Base-by-base conservation (phyloP, 2,329 filamentous ascomycete genomes). In the Fonsecaea pugnacius region DNA sequence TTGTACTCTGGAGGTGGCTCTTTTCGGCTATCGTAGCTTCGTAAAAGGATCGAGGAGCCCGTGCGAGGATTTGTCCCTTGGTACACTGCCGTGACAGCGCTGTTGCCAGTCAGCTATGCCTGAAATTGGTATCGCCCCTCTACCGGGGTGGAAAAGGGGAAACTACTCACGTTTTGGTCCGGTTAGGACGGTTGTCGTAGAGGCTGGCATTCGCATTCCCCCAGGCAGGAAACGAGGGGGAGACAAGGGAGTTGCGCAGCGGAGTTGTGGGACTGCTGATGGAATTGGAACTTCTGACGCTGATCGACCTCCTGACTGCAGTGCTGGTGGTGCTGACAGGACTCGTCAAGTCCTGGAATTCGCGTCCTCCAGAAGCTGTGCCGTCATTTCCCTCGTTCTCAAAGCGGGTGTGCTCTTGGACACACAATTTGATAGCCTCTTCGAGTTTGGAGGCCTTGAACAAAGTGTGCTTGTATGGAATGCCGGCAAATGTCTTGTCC, bases 391-490 rank as follows among this genome's bases (percentile, higher is more conserved):
- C 93, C 75, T 97, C 93, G 21, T 84, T 83, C 65, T 92, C 89
- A 67, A 86, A 89, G 8, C 92, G 80, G 0, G 93, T 97, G 75
- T 93, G 89, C 72, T 96, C 91, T 64, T 89, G 83, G 6, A 98
- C 94, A 69, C 91, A 92, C 71, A 96, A 90, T 74, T 87, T 88
- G 72, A 98, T 98, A 2, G 93, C 94, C 71, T 97, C 92, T 77
- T 99, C 94, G 53, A 99, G 83, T 77, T 92, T 94, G 46, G 92
- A 96, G 10, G 95, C 95, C 79, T 99, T 99, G 85, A 98, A 99
- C 32, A 99, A 79, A 0, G 95, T 99, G 4, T 91, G 92, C 38
- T 92, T 89, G 75, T 96, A 97, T 0, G 95, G 95, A 64, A 99
- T 96, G 10, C 95, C 95, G 36, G 91, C 92, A 71, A 99, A 91